Percentiles rank a stretch among this genome's conserved stretches.
phyloP scores from a whole-genome alignment of 2,329 filamentous ascomycete genomes.

The Monosporascus sp. region DNA sequence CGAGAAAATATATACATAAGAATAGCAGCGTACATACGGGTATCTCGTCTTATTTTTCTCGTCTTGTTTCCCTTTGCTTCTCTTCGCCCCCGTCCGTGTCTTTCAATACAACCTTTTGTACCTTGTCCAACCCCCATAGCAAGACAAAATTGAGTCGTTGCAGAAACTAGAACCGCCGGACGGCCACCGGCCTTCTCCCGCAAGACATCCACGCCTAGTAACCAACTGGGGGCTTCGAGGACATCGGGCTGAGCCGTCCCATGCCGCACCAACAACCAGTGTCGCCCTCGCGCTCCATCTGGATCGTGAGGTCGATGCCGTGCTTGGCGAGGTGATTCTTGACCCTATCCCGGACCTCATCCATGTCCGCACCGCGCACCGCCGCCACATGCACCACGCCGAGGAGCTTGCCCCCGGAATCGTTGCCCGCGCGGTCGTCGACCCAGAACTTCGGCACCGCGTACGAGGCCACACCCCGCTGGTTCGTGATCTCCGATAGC shows the following conservation, averaged over 20 bases:
- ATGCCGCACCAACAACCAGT: conserved; percentile 55
- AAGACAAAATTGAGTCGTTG: too few species aligned
- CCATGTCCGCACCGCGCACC: conserved; percentile 63
- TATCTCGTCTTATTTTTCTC: too few species aligned
- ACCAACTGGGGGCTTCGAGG: conserved; percentile 22
- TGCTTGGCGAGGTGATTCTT: conserved; percentile 63
- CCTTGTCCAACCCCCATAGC: too few species aligned
- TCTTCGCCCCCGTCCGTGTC: neutral
- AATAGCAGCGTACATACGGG: neutral
- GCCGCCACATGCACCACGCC: conserved; percentile 86
- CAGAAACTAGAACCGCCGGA: neutral
- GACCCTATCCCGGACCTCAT: conserved; percentile 79
- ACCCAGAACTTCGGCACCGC: conserved; percentile 89
- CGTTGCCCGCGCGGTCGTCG: conserved; percentile 56
- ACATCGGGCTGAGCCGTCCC: conserved; percentile 29
- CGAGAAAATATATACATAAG: conserved; percentile 1
- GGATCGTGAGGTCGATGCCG: conserved; percentile 76
- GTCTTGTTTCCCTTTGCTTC: too few species aligned
- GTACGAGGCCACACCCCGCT: conserved; percentile 82
- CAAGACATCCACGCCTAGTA: conserved; percentile 8
- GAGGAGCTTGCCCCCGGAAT: conserved; percentile 52
- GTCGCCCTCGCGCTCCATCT: conserved; percentile 83
- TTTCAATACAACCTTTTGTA: too few species aligned
- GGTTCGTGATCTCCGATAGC: conserved; percentile 72
- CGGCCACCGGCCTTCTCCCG: neutral